Percentiles rank a stretch among this genome's conserved stretches.
Conservation (phyloP, 495 filamentous ascomycete species). For the Talaromyces borbonicus region DNA sequence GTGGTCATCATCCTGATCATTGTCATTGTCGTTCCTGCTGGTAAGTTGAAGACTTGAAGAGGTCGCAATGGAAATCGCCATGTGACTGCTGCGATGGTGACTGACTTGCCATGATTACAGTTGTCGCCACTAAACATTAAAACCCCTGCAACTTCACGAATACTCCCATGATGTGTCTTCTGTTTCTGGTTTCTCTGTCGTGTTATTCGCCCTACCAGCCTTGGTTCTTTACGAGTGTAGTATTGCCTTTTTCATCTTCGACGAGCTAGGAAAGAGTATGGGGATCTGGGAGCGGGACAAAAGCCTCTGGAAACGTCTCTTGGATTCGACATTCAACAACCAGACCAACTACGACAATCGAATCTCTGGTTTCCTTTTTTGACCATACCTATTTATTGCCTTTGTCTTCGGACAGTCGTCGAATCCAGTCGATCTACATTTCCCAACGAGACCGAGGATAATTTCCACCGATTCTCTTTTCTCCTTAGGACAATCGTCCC, state of each 20-base stretch:
- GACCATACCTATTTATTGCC: too few species aligned
- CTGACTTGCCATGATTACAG: slow-evolving; percentile 16
- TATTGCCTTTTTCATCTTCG: slow-evolving; percentile 20
- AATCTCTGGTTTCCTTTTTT: too few species aligned
- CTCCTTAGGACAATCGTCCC: too few species aligned
- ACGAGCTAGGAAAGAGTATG: slow-evolving; percentile 11
- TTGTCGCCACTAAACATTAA: slow-evolving; percentile 25
- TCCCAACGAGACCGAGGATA: too few species aligned
- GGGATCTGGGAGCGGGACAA: slow-evolving; percentile 2
- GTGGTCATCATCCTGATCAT: slow-evolving; percentile 82
- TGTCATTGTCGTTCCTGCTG: slow-evolving; percentile 83
- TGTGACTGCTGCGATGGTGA: too few species aligned
- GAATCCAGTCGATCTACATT: too few species aligned
- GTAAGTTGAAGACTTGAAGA: slow-evolving; percentile 41
- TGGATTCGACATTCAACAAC: too few species aligned
- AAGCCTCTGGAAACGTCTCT: too few species aligned
- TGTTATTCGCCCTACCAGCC: slow-evolving; percentile 23
- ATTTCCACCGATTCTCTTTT: too few species aligned
- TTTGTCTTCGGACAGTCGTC: too few species aligned
- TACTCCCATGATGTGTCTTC: slow-evolving; percentile 20
- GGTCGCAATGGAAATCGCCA: too few species aligned
- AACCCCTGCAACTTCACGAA: slow-evolving; percentile 9
- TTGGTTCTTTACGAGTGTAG: slow-evolving; percentile 34
- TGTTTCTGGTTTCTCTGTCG: slow-evolving; percentile 26
- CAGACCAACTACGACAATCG: too few species aligned